Conservation (phyloP, 106 monocot genomes). For the Dendrobium nobile region DNA sequence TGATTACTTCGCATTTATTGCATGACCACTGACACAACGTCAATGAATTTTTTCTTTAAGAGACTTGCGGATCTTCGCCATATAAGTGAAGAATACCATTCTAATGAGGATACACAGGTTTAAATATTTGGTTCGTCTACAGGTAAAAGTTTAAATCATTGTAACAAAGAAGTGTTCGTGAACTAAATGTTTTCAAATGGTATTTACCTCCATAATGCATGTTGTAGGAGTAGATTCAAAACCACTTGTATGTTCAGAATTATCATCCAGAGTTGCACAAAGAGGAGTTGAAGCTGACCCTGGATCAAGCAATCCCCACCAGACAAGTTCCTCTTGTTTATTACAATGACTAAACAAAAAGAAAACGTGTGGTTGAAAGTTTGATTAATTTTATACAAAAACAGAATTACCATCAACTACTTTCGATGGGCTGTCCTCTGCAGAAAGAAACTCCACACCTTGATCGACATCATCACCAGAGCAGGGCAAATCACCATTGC, state of each 20-base stretch:
- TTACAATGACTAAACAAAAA: neutral
- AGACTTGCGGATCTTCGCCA: neutral
- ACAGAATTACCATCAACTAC: neutral
- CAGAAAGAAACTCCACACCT: slow-evolving; percentile 5
- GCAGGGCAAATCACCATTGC: slow-evolving; percentile 6
- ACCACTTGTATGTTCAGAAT: neutral
- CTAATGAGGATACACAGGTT: neutral
- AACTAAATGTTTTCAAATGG: neutral
- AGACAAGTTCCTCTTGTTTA: neutral
- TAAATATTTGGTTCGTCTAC: neutral
- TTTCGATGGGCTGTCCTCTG: slow-evolving; percentile 5
- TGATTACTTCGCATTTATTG: neutral
- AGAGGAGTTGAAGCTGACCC: neutral
- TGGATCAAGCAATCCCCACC: neutral
- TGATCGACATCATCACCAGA: neutral
- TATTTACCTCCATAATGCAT: neutral
- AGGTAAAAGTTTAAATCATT: neutral
- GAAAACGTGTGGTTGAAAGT: neutral
- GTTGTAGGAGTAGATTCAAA: neutral
- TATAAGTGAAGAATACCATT: neutral
- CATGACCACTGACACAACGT: neutral
- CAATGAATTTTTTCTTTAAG: neutral
- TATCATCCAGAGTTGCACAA: neutral
- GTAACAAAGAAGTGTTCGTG: neutral
- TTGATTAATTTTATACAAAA: neutral